Conservation (phyloP, 1,284 basidiomycete species). For the Marasmius fiardii region DNA sequence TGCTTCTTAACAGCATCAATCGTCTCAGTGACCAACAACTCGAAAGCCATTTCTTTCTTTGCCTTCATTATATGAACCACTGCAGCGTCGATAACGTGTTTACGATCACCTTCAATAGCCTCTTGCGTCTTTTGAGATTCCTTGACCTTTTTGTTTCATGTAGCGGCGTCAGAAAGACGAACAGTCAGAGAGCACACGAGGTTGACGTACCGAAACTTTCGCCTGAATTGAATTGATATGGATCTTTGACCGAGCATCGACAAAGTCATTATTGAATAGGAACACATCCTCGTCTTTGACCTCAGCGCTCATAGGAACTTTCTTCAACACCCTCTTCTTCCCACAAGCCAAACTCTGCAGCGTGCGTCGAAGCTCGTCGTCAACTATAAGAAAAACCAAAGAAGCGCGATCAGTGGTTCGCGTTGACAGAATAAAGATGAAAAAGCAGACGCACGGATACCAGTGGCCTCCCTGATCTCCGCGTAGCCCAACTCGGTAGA, state of each 20-base stretch:
- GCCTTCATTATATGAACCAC: slow-evolving; percentile 96
- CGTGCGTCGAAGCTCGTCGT: slow-evolving; percentile 74
- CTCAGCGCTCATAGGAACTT: slow-evolving; percentile 78
- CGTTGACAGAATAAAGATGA: background rate
- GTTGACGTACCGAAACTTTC: slow-evolving; percentile 81
- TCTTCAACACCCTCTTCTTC: slow-evolving; percentile 85
- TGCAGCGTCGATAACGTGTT: slow-evolving; percentile 85
- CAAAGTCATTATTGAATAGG: slow-evolving; percentile 80
- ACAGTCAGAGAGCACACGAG: background rate
- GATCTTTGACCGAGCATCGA: slow-evolving; percentile 76
- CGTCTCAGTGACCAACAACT: slow-evolving; percentile 75
- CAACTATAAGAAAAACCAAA: slow-evolving; percentile 43
- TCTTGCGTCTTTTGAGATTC: slow-evolving; percentile 83
- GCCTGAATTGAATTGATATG: slow-evolving; percentile 97
- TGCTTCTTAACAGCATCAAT: slow-evolving; percentile 80
- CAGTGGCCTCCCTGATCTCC: slow-evolving; percentile 68
- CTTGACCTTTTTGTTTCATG: slow-evolving; percentile 60
- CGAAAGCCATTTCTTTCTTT: slow-evolving; percentile 75
- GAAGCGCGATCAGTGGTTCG: background rate
- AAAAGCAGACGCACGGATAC: slow-evolving; percentile 60
- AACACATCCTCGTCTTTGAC: slow-evolving; percentile 80
- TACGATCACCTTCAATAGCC: slow-evolving; percentile 85
- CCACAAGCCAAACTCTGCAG: slow-evolving; percentile 92
- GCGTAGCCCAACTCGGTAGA: slow-evolving; percentile 54
- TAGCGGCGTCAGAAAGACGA: background rate